A percentile compares a stretch with the other conserved stretches of the same genome.
These are phyloP conservation scores for Penicillium argentinense DNA, from an alignment of 495 filamentous ascomycete species.

Conservation along the genomic window DNA sequence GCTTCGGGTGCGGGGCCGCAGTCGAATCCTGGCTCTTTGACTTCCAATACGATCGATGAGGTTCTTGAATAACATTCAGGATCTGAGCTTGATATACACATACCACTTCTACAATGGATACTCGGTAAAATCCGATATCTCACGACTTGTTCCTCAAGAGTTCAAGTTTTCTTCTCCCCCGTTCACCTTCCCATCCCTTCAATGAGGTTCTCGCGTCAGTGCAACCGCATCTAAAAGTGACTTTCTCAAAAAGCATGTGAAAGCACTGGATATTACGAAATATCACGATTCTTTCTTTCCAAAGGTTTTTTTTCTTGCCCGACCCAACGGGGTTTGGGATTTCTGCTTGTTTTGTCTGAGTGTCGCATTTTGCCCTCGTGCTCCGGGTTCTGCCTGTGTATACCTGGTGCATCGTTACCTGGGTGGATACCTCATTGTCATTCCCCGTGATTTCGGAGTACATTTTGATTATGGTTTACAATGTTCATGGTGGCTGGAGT, in stretches of 20 bases:
- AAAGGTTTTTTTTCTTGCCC: background rate
- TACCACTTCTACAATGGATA: too few relatives aligned
- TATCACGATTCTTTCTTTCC: constrained; percentile 4
- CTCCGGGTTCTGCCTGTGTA: too few relatives aligned
- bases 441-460: background rate
- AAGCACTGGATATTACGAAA: constrained; percentile 11
- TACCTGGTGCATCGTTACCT: constrained; percentile 13
- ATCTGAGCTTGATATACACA: too few relatives aligned
- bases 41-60: constrained; percentile 40
- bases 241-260: background rate
- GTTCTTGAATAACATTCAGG: constrained; percentile 16
- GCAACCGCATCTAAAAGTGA: too few relatives aligned
- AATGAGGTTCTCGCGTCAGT: too few relatives aligned
- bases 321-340: background rate
- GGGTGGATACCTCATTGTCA: constrained; percentile 2
- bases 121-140: too few relatives aligned
- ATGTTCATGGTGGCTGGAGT: background rate
- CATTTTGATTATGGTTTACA: background rate
- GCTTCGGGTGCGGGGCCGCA: constrained; percentile 1
- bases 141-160: too few relatives aligned
- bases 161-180: too few relatives aligned
- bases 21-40: constrained; percentile 25
- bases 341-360: constrained; percentile 9
- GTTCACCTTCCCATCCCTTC: too few relatives aligned
- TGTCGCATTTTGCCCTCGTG: background rate